Evolutionary conservation across 108 stramenopile species (phyloP), one percentile per base, ranked within the genome.

Genomic region (Stephanodiscus triporus): DNA sequence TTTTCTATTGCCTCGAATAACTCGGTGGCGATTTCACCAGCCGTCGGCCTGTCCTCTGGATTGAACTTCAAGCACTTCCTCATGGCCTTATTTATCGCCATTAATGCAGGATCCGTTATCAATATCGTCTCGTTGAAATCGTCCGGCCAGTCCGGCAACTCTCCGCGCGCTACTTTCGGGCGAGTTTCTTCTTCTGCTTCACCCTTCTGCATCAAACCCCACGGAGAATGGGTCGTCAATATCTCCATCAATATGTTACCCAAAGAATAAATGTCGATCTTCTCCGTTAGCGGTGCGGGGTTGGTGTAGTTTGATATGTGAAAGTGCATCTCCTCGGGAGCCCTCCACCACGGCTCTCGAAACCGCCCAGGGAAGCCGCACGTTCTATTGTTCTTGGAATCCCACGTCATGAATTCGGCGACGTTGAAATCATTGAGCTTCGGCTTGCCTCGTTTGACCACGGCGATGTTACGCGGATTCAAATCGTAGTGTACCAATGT

Each of bases 371-470:
- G 65, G 70, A 95, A 95, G 13, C 91, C 91, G 77, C 94, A 95
- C 13, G 83, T 66, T 47, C 49, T 20, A 43, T 86, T 86, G 4
- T 63, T 81, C 22, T 58, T 79, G 19, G 64, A 64, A 50, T 87
- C 76, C 79, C 79, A 80, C 8, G 47, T 70, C 45, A 95, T 38
- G 62, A 95, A 92, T 68, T 95, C 90, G 36, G 91, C 94, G 51
- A 91, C 88, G 66, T 95, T 95, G 55, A 95, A 95, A 73, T 95
- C 94, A 54, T 92, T 95, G 34, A 95, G 66, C 66, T 93, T 93
- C 30, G 94, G 94, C 51, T 66, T 85, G 10, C 90, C 91, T 2
- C 81, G 85, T 29, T 64, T 42, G 19, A 93, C 81, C 27, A 95
- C 81, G 20, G 90, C 90, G 76, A 95, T 84, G 67, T 95, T 95